A percentile compares a stretch with the other conserved stretches of the same genome.
phyloP scores from a whole-genome alignment of 495 filamentous ascomycete genomes.

The Talaromyces proteolyticus region DNA sequence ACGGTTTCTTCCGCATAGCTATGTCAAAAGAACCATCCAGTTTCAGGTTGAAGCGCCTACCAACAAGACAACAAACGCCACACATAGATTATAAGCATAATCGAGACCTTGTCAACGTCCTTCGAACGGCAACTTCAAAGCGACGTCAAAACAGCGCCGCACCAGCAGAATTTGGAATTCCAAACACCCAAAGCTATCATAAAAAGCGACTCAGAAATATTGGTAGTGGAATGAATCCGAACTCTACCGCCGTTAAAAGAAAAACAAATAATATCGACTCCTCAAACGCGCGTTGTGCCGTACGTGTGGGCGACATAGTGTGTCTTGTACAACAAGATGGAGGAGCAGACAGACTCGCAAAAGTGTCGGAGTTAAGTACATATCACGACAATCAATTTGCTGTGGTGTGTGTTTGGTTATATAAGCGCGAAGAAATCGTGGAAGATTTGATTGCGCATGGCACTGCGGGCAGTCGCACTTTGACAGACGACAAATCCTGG shows the following conservation, averaged over 20 bases:
- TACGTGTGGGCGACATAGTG: neutral
- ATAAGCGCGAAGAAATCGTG: neutral
- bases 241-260: neutral
- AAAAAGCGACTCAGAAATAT: too few species aligned
- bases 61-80: too few species aligned
- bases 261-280: neutral
- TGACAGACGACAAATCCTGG: neutral
- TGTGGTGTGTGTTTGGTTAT: neutral
- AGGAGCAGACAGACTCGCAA: neutral
- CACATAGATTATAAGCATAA: too few species aligned
- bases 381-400: neutral
- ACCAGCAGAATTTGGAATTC: too few species aligned
- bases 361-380: neutral
- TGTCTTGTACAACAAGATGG: neutral
- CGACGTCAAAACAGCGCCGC: too few species aligned
- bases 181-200: too few species aligned
- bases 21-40: too few species aligned
- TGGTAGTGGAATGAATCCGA: too few species aligned
- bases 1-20: too few species aligned
- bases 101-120: too few species aligned
- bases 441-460: neutral
- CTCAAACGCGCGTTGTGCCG: neutral
- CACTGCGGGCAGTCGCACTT: neutral
- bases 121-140: too few species aligned
- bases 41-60: too few species aligned